A percentile compares a stretch with the other conserved stretches of the same genome.
These are phyloP conservation scores for Cercospora zeae-maydis DNA, from an alignment of 2,329 filamentous ascomycete species.

Conservation along the genomic window DNA sequence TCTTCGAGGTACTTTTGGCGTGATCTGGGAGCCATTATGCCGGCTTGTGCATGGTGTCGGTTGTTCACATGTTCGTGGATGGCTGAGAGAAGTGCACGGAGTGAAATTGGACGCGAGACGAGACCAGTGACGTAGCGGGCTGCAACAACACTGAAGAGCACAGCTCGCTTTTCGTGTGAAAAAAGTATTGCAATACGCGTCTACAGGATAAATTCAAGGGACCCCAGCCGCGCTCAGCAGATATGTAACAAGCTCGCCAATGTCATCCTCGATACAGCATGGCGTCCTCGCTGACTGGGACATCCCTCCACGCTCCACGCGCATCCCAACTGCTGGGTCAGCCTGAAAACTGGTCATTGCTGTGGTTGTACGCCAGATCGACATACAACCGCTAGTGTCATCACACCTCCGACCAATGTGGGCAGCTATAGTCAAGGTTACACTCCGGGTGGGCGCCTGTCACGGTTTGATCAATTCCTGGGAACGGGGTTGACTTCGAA, in stretches of 20 bases:
- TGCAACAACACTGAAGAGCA: background rate
- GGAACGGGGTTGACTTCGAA: background rate
- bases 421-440: constrained; percentile 3
- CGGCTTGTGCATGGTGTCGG: background rate
- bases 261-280: background rate
- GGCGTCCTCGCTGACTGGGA: background rate
- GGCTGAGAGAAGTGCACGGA: background rate
- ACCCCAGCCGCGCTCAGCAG: background rate
- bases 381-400: constrained; percentile 2
- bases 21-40: constrained; percentile 7
- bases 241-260: background rate
- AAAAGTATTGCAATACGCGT: background rate
- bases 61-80: background rate
- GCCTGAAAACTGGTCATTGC: constrained; percentile 2
- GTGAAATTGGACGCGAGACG: background rate
- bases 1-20: constrained; percentile 8
- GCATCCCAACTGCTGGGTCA: background rate
- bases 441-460: background rate
- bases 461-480: background rate
- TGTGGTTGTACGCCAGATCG: constrained; percentile 11
- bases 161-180: background rate
- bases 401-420: background rate
- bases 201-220: background rate
- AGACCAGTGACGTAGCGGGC: background rate
- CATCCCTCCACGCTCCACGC: background rate